phyloP scores from a whole-genome alignment of 495 filamentous ascomycete species.

The Aspergillus homomorphus region DNA sequence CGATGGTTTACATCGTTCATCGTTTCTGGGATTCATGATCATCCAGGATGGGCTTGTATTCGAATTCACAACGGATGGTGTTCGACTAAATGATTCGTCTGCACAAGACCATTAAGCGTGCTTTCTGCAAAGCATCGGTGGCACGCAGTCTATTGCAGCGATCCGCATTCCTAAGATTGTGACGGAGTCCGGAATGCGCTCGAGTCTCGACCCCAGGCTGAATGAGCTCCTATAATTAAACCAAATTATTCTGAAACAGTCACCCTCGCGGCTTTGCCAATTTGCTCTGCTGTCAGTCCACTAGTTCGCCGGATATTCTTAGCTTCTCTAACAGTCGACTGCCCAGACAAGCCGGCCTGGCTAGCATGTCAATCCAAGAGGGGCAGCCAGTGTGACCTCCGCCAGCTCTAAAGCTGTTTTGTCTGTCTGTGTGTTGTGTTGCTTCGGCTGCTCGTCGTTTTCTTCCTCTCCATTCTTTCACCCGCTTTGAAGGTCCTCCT shows the following conservation, averaged over 20 bases:
- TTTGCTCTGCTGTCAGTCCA: conserved; percentile 2
- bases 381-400: not conserved
- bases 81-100: not conserved
- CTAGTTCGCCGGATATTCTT: conserved; percentile 9
- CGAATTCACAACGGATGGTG: too few species aligned
- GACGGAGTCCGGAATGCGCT: not conserved
- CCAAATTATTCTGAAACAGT: conserved; percentile 5
- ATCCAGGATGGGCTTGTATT: too few species aligned
- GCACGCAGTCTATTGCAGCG: not conserved
- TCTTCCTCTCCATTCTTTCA: not conserved
- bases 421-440: not conserved
- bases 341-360: not conserved
- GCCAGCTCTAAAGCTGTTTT: not conserved
- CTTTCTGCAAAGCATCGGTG: too few species aligned
- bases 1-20: not conserved
- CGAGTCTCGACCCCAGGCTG: not conserved
- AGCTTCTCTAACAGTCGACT: not conserved
- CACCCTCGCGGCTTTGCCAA: not conserved
- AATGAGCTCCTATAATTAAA: not conserved
- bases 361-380: not conserved
- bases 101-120: not conserved
- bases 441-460: conserved; percentile 1
- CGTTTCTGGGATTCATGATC: too few species aligned
- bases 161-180: not conserved
- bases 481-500: not conserved